These are phyloP conservation scores for Camelina hispida DNA, from an alignment of 345 rosid species.

Conservation along the genomic window DNA sequence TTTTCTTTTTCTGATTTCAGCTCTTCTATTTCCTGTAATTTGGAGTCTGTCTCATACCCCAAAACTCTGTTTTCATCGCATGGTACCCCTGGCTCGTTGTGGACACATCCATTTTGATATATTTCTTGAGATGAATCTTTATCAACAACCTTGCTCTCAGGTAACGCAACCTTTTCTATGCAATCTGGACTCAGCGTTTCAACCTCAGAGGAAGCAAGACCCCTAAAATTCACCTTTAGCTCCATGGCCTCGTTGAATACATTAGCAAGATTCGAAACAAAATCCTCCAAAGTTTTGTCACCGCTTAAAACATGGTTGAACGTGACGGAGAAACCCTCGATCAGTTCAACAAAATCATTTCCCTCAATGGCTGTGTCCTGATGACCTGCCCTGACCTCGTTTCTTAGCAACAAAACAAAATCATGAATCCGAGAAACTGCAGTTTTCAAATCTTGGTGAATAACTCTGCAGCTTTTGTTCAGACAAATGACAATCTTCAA, in stretches of 20 bases:
- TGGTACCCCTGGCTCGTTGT: conserved; percentile 71
- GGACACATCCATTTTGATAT: conserved; percentile 60
- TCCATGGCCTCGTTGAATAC: conserved; percentile 67
- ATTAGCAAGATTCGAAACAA: conserved; percentile 65
- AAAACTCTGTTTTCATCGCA: conserved; percentile 63
- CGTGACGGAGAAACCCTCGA: conserved; percentile 63
- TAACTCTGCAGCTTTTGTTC: conserved; percentile 42
- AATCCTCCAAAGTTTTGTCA: conserved; percentile 48
- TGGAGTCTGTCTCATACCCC: conserved; percentile 49
- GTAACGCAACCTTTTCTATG: conserved; percentile 91
- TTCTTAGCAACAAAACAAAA: conserved; percentile 66
- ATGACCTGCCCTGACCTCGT: conserved; percentile 64
- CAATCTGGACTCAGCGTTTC: conserved; percentile 81
- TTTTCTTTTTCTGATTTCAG: conserved; percentile 78
- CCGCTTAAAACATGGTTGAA: conserved; percentile 53
- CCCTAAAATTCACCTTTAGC: conserved; percentile 62
- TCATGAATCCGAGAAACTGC: conserved; percentile 75
- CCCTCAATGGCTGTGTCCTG: conserved; percentile 53
- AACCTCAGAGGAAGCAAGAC: conserved; percentile 58
- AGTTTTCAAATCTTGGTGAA: conserved; percentile 52
- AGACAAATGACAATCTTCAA: conserved; percentile 43
- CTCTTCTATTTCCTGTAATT: conserved; percentile 62
- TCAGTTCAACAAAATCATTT: conserved; percentile 54
- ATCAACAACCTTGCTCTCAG: conserved; percentile 66
- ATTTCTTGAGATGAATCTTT: conserved; percentile 56